Evolutionary conservation across 208 protist genomes (phyloP), one percentile per base, ranked within the genome.

Genomic region (Trypanosoma lewisi): DNA sequence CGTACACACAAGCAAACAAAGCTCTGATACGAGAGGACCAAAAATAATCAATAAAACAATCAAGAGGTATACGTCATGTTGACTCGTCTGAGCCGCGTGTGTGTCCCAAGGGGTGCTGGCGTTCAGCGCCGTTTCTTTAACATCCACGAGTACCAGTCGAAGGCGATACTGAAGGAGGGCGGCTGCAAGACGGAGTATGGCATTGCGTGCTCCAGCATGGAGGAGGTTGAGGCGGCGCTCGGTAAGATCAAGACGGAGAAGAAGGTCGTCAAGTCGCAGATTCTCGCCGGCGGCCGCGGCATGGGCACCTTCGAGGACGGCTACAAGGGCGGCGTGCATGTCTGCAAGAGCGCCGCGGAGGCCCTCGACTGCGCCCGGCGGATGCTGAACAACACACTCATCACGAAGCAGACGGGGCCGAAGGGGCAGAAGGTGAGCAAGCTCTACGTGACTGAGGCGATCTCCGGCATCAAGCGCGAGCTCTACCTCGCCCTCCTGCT

Each of bases 401-500:
- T 99, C 36, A 99, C 99, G 53, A 99, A 99, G 88, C 99, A 99
- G 88, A 99, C 98, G 12, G 96, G 91, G 14, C 57, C 87, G 30
- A 94, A 96, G 51, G 98, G 98, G 31, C 88, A 92, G 52, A 63
- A 84, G 28, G 96, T 98, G 31, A 80, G 83, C 53, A 94, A 86
- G 23, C 82, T 98, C 16, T 96, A 88, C 77, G 75, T 98, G 54
- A 93, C 91, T 17, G 91, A 98, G 82, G 85, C 86, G 23, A 62
- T 98, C 27, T 63, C 85, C 7, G 84, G 79, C 58, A 97, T 97
- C 68, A 96, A 96, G 70, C 77, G 86, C 19, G 98, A 99, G 85
- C 84, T 96, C n/a, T 99, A 99, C 81, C 97, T 99, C 63, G 97
- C 98, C 49, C 97, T 99, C 54, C 85, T 99, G 63, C 94, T 99